Evolutionary conservation across 768 basidiomycete species (phyloP), one percentile per base, ranked within the genome.

Genomic region (Candolleomyces eurysporus): DNA sequence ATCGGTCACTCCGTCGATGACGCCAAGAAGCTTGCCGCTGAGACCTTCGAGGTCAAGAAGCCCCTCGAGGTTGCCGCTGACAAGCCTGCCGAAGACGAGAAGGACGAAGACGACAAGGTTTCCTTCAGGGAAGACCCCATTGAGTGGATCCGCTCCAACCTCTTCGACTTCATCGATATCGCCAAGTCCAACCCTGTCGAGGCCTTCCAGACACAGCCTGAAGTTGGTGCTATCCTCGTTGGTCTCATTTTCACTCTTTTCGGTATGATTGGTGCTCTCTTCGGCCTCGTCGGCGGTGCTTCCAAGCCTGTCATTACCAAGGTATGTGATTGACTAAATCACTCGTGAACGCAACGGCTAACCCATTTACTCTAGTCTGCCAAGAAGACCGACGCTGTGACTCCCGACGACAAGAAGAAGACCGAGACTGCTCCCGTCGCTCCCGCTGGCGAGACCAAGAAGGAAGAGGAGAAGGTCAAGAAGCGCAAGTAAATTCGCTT

Each of bases 11-110:
- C 94, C 19, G 71, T 86, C 61, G 85, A 86, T 43, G 94, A 96
- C 62, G 97, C 97, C 64, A 87, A 91, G 74, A 76, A 78, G 11
- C 76, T 99, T 66, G 93, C 94, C 59, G 76, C 79, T 16, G 93
- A 96, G 77, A 92, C 94, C n/a, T 99, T 91, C 77, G 85, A 87
- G 66, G 73, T 96, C 76, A 98, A 98, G 87, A 89, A 91, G 72
- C 76, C 85, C 9, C 79, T 94, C 51, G 96, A 98, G 76, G 80
- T 82, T 67, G 85, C 81, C 5, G 73, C 74, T 45, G 81, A 81
- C 50, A 87, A 90, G 26, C 79, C 80, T 1, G 79, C 74, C 4
- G 78, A 80, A 54, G 70, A 75, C 6, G 84, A 83, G 0, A 78
- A 81, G 19, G 84, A 84, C 0, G 78, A 79, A 1, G 73, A 79